These are phyloP conservation scores for Naganishia liquefaciens DNA, from an alignment of 1,284 basidiomycete species.

Conservation along the genomic window DNA sequence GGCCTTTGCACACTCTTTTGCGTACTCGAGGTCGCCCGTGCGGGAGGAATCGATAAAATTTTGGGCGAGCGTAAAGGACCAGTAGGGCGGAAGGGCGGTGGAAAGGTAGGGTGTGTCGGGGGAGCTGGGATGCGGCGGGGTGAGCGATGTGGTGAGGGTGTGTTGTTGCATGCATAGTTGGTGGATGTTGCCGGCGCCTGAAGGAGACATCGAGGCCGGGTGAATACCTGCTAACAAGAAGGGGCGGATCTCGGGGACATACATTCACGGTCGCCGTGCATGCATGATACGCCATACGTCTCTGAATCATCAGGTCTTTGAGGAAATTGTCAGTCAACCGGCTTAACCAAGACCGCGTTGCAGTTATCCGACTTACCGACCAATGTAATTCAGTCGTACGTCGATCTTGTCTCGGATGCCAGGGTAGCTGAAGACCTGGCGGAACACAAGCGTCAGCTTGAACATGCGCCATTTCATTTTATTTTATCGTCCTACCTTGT, in stretches of 20 bases:
- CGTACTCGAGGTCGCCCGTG: conserved; percentile 68
- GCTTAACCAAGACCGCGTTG: background rate
- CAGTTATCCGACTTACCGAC: conserved; percentile 58
- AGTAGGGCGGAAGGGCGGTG: conserved; percentile 59
- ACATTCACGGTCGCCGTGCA: conserved; percentile 76
- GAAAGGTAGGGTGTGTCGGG: conserved; percentile 34
- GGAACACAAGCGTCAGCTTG: background rate
- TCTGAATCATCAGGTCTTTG: conserved; percentile 65
- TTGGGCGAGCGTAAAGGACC: conserved; percentile 66
- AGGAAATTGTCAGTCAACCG: background rate
- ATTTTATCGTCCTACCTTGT: conserved; percentile 49
- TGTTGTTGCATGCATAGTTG: conserved; percentile 74
- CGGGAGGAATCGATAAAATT: conserved; percentile 67
- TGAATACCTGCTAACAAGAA: background rate
- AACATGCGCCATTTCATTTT: background rate
- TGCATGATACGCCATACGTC: conserved; percentile 71
- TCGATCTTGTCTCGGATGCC: conserved; percentile 63
- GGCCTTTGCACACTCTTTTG: conserved; percentile 65
- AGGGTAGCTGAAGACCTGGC: conserved; percentile 64
- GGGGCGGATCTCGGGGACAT: background rate
- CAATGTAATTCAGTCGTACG: conserved; percentile 71
- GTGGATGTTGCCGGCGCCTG: conserved; percentile 73
- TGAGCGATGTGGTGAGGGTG: conserved; percentile 46
- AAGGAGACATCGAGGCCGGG: background rate
- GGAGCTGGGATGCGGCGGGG: background rate